These are phyloP conservation scores for Mikania micrantha DNA, from an alignment of 129 eudicot genomes.

Conservation along the genomic window DNA sequence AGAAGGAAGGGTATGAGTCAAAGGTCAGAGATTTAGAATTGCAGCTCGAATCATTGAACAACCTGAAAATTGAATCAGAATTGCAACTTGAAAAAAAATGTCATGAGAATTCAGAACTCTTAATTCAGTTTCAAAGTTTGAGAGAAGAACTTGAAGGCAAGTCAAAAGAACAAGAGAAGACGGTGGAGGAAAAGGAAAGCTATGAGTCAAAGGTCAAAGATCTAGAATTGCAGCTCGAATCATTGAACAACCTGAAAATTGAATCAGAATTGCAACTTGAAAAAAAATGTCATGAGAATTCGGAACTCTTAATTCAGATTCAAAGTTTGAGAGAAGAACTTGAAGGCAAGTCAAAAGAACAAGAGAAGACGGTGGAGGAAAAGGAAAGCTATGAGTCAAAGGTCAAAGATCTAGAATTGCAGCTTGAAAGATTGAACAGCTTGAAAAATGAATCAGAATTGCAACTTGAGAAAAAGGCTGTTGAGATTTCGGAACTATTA, in stretches of 20 bases:
- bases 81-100: slow-evolving; percentile 35
- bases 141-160: slow-evolving; percentile 51
- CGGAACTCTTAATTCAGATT: slow-evolving; percentile 15
- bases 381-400: slow-evolving; percentile 27
- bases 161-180: slow-evolving; percentile 31
- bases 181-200: slow-evolving; percentile 44
- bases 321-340: slow-evolving; percentile 39
- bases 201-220: slow-evolving; percentile 33
- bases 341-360: slow-evolving; percentile 29
- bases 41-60: slow-evolving; percentile 28
- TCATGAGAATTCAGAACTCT: slow-evolving; percentile 39
- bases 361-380: slow-evolving; percentile 28
- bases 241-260: slow-evolving; percentile 17
- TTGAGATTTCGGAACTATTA: slow-evolving; percentile 11
- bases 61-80: slow-evolving; percentile 33
- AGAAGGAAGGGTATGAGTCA: slow-evolving; percentile 37
- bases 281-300: slow-evolving; percentile 21
- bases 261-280: slow-evolving; percentile 31
- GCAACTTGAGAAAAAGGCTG: slow-evolving; percentile 16
- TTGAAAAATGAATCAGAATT: slow-evolving; percentile 12
- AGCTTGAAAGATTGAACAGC: slow-evolving; percentile 20
- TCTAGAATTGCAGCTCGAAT: slow-evolving; percentile 28
- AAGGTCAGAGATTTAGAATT: slow-evolving; percentile 37
- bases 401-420: slow-evolving; percentile 30
- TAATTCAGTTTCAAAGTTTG: slow-evolving; percentile 38